Base-by-base conservation (phyloP, 495 filamentous ascomycete genomes). In the Cryomyces minteri region DNA sequence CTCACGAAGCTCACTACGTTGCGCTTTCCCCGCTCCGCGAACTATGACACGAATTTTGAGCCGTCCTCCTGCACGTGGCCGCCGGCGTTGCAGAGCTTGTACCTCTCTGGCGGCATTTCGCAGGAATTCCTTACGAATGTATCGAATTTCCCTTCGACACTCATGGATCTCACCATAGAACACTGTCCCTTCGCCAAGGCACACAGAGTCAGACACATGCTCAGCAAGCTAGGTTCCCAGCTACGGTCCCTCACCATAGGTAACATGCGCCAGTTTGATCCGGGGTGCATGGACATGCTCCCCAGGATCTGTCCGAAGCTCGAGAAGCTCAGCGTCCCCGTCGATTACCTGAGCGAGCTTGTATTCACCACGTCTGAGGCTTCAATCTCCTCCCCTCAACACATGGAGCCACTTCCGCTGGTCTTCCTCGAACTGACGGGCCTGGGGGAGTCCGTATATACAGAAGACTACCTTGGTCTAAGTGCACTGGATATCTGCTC, bases 11-110 rank as follows among this genome's bases (percentile, higher is more conserved):
- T 82, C 10, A 50, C 57, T 29, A 62, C 55, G 4, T 60, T 84
- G 4, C 65, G 66, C 33, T 67, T 82, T 39, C 79, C 79, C 2
- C 68, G 67, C 14, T 66, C 60, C n/a, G 70, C 68, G 32, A 57
- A 54, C 42, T 56, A 57, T 37, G 60, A 59, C 42, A 41, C 31
- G 38, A 48, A 39, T 11, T 50, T 43, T 12, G 40, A 33, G n/a
- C 38, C 43, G n/a, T 41, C 14, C 4, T 38, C 41, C 18, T 65
- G 57, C 39, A 48, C 50, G 29, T 74, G 69, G 70, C 70, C 71
- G 4, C 63, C 66, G 18, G 55, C 54, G 10, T 57, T 75, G 4
- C 43, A 58, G 12, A 57, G 59, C 6, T 57, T 74, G 30, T 57
- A 59, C 9, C 52, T 73, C 18, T 57, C 60, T 2, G 71, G 71